Evolutionary conservation across 139 green algal species (phyloP).

Genomic region (Ettlia oleoabundans): DNA sequence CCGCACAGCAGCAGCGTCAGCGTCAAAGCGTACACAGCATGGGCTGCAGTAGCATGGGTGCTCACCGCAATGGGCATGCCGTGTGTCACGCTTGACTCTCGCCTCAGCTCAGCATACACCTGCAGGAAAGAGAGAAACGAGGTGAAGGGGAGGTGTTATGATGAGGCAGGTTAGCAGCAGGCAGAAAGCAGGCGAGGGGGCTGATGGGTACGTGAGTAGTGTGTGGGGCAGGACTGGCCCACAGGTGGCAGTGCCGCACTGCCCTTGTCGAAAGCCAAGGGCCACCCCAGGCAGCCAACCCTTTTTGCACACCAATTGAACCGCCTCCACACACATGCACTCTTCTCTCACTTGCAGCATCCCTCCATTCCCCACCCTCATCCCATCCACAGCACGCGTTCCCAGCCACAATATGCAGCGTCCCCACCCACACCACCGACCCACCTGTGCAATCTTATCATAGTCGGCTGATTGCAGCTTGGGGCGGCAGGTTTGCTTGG

Average conservation of each 20-base stretch:
- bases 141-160: too few species aligned
- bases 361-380: neutral
- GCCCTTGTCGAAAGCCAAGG: too few species aligned
- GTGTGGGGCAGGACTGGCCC: too few species aligned
- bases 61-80: slow-evolving; percentile 96
- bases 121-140: neutral
- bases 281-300: too few species aligned
- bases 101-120: slow-evolving; percentile 83
- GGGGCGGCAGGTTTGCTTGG: slow-evolving; percentile 83
- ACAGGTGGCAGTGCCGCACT: too few species aligned
- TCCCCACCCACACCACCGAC: neutral
- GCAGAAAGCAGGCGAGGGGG: too few species aligned
- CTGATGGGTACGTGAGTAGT: too few species aligned
- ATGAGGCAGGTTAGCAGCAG: too few species aligned
- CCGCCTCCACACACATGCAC: too few species aligned
- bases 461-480: slow-evolving; percentile 72
- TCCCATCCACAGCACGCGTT: neutral
- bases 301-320: too few species aligned
- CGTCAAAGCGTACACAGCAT: neutral
- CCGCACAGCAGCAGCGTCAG: too few species aligned
- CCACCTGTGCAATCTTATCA: slow-evolving; percentile 81
- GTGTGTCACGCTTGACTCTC: slow-evolving; percentile 77
- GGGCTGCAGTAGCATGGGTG: neutral
- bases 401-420: neutral
- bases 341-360: too few species aligned